Conservation (phyloP, 805 yeast genomes). For the Peterozyma xylosa region DNA sequence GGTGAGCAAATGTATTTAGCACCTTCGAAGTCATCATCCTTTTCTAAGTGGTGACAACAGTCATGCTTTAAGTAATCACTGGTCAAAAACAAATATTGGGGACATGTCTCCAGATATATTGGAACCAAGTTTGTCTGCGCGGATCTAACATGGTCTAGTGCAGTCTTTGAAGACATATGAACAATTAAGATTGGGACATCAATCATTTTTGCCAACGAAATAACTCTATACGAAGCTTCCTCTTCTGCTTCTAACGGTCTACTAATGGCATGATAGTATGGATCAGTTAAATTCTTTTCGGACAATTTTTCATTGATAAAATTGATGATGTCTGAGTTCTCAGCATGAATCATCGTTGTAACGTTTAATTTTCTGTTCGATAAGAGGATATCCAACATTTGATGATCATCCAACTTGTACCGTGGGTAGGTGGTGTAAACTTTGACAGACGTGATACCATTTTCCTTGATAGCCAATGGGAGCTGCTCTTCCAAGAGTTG, state of each 20-base stretch:
- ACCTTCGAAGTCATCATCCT: slow-evolving; percentile 31
- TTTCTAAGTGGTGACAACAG: slow-evolving; percentile 16
- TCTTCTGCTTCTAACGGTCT: slow-evolving; percentile 39
- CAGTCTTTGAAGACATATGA: slow-evolving; percentile 37
- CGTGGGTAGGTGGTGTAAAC: slow-evolving; percentile 40
- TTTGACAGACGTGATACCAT: slow-evolving; percentile 32
- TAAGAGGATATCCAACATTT: slow-evolving; percentile 28
- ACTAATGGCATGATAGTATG: slow-evolving; percentile 37
- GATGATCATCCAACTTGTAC: slow-evolving; percentile 30
- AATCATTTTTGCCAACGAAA: slow-evolving; percentile 32
- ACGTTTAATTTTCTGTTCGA: slow-evolving; percentile 31
- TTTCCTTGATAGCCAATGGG: slow-evolving; percentile 23
- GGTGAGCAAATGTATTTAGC: slow-evolving; percentile 46
- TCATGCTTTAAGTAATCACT: slow-evolving; percentile 25
- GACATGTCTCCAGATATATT: slow-evolving; percentile 43
- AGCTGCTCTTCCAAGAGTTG: slow-evolving; percentile 22
- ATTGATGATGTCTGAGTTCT: slow-evolving; percentile 37
- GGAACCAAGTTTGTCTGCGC: slow-evolving; percentile 35
- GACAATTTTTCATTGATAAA: slow-evolving; percentile 32
- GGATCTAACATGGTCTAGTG: slow-evolving; percentile 29
- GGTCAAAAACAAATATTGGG: slow-evolving; percentile 38
- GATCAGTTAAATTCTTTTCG: slow-evolving; percentile 28
- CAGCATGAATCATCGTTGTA: slow-evolving; percentile 47
- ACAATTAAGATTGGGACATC: slow-evolving; percentile 39
- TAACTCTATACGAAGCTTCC: slow-evolving; percentile 42